These are phyloP conservation scores for Ascomycota sp. DNA, from an alignment of 2,329 filamentous ascomycete species.

Conservation along the genomic window DNA sequence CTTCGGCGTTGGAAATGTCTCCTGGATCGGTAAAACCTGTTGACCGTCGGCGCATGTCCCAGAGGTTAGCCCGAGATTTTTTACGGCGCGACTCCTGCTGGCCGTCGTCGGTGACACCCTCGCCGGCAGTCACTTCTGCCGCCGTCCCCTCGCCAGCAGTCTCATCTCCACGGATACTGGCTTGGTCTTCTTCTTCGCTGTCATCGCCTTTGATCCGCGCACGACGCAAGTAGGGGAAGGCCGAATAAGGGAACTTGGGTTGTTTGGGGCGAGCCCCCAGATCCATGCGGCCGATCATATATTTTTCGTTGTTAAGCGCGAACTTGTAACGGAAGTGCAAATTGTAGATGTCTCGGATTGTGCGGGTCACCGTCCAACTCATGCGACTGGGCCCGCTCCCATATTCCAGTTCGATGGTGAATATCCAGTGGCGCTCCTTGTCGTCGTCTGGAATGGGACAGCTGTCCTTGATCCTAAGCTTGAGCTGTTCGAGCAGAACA, in stretches of 20 bases:
- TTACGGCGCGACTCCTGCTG: conserved; percentile 16
- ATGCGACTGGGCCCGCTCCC: conserved; percentile 86
- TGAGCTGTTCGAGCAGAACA: conserved; percentile 83
- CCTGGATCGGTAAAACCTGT: conserved; percentile 25
- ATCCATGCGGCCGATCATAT: conserved; percentile 46
- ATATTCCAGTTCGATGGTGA: conserved; percentile 85
- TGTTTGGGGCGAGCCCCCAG: conserved; percentile 50
- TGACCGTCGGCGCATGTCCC: conserved; percentile 30
- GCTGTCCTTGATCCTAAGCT: conserved; percentile 68
- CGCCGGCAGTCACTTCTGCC: conserved; percentile 40
- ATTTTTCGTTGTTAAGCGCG: conserved; percentile 62
- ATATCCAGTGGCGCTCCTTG: conserved; percentile 54
- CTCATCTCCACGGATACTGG: conserved; percentile 17
- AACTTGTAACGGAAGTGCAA: conserved; percentile 86
- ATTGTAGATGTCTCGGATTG: conserved; percentile 74
- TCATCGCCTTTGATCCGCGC: conserved; percentile 59
- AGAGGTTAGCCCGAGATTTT: conserved; percentile 29
- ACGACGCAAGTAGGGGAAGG: conserved; percentile 72
- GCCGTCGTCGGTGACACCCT: conserved; percentile 29
- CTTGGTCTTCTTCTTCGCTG: conserved; percentile 48
- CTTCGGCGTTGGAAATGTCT: conserved; percentile 20
- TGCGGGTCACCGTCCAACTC: conserved; percentile 83
- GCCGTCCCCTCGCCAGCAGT: conserved; percentile 29
- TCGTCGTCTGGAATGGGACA: conserved; percentile 40
- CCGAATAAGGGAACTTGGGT: conserved; percentile 70